Evolutionary conservation across 2,329 filamentous ascomycete species (phyloP), one percentile per base, ranked within the genome.

Genomic region (Diaporthe aspalathi): DNA sequence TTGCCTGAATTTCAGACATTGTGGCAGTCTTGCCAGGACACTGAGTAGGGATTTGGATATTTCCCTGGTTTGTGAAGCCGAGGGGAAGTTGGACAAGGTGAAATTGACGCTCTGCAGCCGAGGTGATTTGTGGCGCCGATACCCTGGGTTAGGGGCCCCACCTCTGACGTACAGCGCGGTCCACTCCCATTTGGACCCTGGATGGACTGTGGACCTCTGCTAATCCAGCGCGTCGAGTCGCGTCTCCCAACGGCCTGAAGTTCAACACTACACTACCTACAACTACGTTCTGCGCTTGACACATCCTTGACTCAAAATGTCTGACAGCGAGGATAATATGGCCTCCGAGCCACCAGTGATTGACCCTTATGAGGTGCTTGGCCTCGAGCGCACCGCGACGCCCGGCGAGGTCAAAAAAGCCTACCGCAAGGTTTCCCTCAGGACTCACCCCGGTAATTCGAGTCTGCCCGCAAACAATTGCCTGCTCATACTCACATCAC

Each of bases 371-470:
- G 88, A 91, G 76, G 89, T 95, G 68, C 90, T 99, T 11, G 88
- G 86, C 27, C 81, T 99, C 50, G 87, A 91, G 47, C 89, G 89
- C 73, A 84, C 88, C 67, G 94, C 94, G 17, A 93, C 92, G 0
- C 83, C 90, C 50, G 90, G 94, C 73, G 89, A 97, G 77, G 89
- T 99, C 83, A 98, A 97, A 80, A 90, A 90, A 22, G 94, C 95
- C 22, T 99, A 99, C 84, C 93, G 94, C 79, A 97, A 97, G 80
- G 90, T 92, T 65, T 96, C 96, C 4, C 86, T 99, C 72, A 94
- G 91, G 80, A 89, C 95, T 76, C 96, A 99, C 77, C 93, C 93
- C 76, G 92, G 92, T 95, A 87, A 76, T 83, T 66, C 16, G 40
- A 35, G 5, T n/a, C 43, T 11, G 5, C 20, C 20, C 16, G n/a